Percentiles rank a stretch among this genome's conserved stretches.
These are phyloP conservation scores for Fomes fomentarius DNA, from an alignment of 1,284 basidiomycete species.

Conservation along the genomic window DNA sequence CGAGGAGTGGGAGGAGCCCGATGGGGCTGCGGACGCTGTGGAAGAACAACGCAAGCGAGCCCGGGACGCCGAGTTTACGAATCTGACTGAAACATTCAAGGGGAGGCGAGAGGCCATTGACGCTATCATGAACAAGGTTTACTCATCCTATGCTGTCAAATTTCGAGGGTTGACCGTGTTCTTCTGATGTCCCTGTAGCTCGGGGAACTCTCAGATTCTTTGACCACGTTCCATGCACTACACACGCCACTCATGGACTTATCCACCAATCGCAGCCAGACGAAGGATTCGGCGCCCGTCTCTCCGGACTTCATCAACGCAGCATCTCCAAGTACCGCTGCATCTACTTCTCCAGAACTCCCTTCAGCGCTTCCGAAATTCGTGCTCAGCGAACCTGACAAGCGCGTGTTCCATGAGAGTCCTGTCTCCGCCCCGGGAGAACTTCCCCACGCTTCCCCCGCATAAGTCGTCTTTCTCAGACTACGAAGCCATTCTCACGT, in stretches of 20 bases:
- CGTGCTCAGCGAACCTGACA: constrained; percentile 21
- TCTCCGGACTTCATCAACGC: constrained; percentile 17
- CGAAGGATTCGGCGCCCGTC: constrained; percentile 30
- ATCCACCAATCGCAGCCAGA: constrained; percentile 34
- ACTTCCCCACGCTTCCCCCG: constrained; percentile 16
- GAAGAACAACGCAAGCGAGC: constrained; percentile 38
- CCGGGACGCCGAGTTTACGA: constrained; percentile 67
- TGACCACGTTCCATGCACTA: constrained; percentile 62
- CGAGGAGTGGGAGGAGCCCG: constrained; percentile 37
- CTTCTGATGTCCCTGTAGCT: constrained; percentile 41
- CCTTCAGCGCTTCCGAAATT: constrained; percentile 17
- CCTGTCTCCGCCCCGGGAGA: constrained; percentile 23
- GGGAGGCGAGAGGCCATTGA: constrained; percentile 68
- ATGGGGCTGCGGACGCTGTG: constrained; percentile 29
- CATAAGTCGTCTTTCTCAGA: constrained; percentile 9
- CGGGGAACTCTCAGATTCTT: constrained; percentile 57
- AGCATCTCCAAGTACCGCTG: constrained; percentile 26
- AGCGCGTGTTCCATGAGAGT: constrained; percentile 21
- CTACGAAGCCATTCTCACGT: not conserved
- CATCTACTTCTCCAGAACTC: constrained; percentile 25
- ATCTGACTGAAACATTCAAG: constrained; percentile 65
- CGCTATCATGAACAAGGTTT: constrained; percentile 69
- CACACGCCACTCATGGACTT: constrained; percentile 56
- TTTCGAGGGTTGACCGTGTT: not conserved
- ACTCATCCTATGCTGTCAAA: constrained; percentile 1